Evolutionary conservation across 176 grass and related monocot species (phyloP), one percentile per base, ranked within the genome.

Genomic region (Eragrostis curvula): DNA sequence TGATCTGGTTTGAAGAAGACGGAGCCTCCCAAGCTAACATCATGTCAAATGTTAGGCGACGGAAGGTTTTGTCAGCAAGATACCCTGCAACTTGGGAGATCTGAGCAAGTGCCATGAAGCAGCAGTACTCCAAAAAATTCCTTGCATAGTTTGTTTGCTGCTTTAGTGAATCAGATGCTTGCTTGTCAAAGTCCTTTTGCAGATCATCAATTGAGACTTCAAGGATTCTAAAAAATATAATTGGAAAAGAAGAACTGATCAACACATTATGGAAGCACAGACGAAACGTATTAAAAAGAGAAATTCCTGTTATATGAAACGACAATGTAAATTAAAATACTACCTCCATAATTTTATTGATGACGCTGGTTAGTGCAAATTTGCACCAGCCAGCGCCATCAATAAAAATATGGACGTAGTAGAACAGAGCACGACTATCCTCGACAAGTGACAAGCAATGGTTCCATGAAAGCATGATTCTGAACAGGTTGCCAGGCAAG

Each of bases 11-110:
- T 78, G 84, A 84, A 57, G 88, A 90, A 61, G 86, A 83, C 66
- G 95, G 88, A 68, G 87, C 70, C 66, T 98, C 96, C 96, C 96
- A 98, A 67, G 92, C 92, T 81, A 98, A 75, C 96, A 98, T 98
- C 96, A 98, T 98, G 72, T 98, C 96, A 93, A 98, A 98, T 65
- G 90, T 91, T 21, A 95, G 75, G 47, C 82, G 84, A 0, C 79
- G 84, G 70, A 98, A 81, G 62, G 53, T 87, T 87, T 87, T 94
- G 72, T 98, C 92, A 52, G 90, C 79, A 43, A 95, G 88, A 87
- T 95, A 92, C 61, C 90, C 90, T 42, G 88, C 70, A 78, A 91
- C 85, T 74, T 95, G 90, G 67, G 88, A 88, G 63, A 74, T 73
- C 15, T 93, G 86, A 46, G 86, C 78, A 87, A 98, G 92, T 61